A percentile compares a stretch with the other conserved stretches of the same genome.
Conservation (phyloP, 352 stramenopile species). For the Pythium volutum region DNA sequence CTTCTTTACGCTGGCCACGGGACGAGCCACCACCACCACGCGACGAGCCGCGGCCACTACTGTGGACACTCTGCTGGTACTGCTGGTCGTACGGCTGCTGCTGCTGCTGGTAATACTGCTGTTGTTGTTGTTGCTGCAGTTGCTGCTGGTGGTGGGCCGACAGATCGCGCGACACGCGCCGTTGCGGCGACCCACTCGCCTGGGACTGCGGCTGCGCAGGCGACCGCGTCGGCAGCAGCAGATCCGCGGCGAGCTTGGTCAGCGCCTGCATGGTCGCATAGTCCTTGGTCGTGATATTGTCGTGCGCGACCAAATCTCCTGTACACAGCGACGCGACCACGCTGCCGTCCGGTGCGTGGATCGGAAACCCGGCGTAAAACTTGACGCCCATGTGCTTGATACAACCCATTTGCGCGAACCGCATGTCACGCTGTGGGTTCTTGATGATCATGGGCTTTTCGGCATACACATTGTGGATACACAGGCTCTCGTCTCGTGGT, state of each 20-base stretch:
- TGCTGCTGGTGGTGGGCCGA: background rate
- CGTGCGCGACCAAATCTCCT: slow-evolving; percentile 38
- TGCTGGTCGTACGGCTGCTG: background rate
- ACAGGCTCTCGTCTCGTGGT: slow-evolving; percentile 53
- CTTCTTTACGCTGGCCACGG: background rate
- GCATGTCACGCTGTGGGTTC: slow-evolving; percentile 62
- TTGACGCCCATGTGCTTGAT: slow-evolving; percentile 50
- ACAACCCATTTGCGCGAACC: slow-evolving; percentile 52
- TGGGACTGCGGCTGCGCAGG: background rate
- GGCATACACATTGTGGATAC: slow-evolving; percentile 44
- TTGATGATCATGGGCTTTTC: slow-evolving; percentile 64
- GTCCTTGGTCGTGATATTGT: slow-evolving; percentile 64
- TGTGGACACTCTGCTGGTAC: too few species aligned
- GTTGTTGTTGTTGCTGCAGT: background rate
- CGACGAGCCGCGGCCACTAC: background rate
- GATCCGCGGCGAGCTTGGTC: slow-evolving; percentile 46
- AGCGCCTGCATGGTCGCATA: slow-evolving; percentile 72
- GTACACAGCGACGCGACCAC: slow-evolving; percentile 49
- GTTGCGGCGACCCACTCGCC: too few species aligned
- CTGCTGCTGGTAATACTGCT: background rate
- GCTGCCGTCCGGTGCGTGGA: slow-evolving; percentile 40
- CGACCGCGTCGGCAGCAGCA: slow-evolving; percentile 24
- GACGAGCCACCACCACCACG: background rate
- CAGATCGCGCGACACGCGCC: background rate
- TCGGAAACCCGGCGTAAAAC: slow-evolving; percentile 65